These are phyloP conservation scores for Earliella scabrosa DNA, from an alignment of 1,284 basidiomycete species.

Conservation along the genomic window DNA sequence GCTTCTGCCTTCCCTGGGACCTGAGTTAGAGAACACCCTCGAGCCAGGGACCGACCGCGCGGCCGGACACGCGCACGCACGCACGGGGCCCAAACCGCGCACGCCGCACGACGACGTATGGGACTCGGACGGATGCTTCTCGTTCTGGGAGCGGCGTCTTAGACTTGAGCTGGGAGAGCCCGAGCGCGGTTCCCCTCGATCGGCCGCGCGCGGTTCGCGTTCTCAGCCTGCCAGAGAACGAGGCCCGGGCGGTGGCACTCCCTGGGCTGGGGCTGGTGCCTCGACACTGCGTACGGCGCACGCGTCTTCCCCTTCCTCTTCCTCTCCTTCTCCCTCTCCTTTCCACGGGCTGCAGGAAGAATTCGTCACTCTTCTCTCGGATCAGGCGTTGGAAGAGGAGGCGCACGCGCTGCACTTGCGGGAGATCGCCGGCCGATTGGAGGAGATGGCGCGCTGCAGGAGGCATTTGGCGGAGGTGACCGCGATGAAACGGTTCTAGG, in stretches of 20 bases:
- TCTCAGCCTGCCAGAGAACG: no score
- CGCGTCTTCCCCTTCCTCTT: neutral
- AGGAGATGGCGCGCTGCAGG: conserved; percentile 22
- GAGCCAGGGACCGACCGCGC: neutral
- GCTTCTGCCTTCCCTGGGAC: conserved; percentile 6
- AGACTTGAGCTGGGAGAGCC: no score
- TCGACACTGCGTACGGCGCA: neutral
- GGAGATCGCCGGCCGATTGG: conserved; percentile 28
- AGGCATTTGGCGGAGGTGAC: conserved; percentile 14
- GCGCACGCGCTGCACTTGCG: conserved; percentile 29
- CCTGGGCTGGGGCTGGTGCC: no score
- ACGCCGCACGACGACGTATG: no score
- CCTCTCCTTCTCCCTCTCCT: conserved; percentile 2
- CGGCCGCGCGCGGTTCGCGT: no score
- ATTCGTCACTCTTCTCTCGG: conserved; percentile 31
- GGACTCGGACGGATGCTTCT: no score
- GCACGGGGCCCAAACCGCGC: no score
- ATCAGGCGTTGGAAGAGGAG: conserved; percentile 33
- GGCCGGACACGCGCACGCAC: no score
- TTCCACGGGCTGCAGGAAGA: conserved; percentile 30
- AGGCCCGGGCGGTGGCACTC: no score
- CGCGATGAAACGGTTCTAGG: conserved; percentile 1
- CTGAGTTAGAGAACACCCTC: neutral
- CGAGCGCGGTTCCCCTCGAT: no score
- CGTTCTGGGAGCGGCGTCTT: no score